Evolutionary conservation across 2,329 filamentous ascomycete genomes (phyloP).

Genomic region (Aspergillus ochraceus): DNA sequence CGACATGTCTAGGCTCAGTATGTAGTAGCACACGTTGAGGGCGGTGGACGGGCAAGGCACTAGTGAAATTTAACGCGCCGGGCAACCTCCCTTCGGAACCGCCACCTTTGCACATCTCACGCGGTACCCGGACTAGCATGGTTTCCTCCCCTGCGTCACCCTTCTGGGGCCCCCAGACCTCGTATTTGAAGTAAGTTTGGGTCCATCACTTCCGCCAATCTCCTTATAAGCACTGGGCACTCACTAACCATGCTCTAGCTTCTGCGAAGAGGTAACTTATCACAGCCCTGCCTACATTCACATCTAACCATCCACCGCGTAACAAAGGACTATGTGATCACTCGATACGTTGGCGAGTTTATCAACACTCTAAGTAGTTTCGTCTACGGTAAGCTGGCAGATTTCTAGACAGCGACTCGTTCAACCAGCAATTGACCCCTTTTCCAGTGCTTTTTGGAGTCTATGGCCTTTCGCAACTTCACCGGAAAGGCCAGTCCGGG

Average conservation of each 20-base stretch:
- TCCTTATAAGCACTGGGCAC: not conserved
- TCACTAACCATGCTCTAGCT: constrained; percentile 16
- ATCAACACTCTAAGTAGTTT: constrained; percentile 48
- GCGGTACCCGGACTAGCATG: not conserved
- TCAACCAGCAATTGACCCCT: not conserved
- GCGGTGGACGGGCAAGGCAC: not conserved
- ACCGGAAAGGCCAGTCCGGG: constrained; percentile 19
- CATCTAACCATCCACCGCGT: not conserved
- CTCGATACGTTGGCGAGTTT: constrained; percentile 47
- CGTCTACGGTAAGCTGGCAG: constrained; percentile 30
- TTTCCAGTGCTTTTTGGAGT: constrained; percentile 39
- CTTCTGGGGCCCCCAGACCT: constrained; percentile 31
- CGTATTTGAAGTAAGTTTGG: constrained; percentile 29
- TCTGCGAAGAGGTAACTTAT: constrained; percentile 30
- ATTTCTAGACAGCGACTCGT: not conserved
- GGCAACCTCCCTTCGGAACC: not conserved
- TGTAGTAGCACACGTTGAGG: not conserved
- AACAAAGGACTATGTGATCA: constrained; percentile 41
- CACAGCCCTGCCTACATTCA: not conserved
- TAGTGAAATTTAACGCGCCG: not conserved
- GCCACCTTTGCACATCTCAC: not conserved
- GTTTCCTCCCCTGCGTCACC: constrained; percentile 6
- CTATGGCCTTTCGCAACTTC: constrained; percentile 36
- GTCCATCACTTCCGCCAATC: not conserved
- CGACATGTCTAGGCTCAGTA: too few species aligned